Evolutionary conservation across 768 basidiomycete species (phyloP).

Genomic region (Auricularia sp.): DNA sequence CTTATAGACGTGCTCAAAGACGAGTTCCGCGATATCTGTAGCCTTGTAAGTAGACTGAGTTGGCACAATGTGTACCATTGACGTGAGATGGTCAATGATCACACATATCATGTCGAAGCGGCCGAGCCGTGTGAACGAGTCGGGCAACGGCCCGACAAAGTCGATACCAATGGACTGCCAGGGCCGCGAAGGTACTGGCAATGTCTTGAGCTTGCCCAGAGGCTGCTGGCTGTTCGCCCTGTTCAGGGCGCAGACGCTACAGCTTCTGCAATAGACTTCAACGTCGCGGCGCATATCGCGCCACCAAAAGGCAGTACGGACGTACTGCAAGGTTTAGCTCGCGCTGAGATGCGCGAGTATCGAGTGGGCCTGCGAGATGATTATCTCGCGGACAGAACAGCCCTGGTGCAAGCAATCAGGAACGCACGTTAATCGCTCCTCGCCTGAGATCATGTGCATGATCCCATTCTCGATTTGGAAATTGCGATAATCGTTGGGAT

Average conservation of each 20-base stretch:
- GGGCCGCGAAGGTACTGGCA: constrained; percentile 14
- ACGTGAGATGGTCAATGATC: constrained; percentile 16
- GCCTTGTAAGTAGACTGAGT: constrained; percentile 21
- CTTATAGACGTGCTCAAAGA: constrained; percentile 26
- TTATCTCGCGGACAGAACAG: too few relatives aligned
- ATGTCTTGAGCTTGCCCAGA: constrained; percentile 15
- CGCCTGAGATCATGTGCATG: too few relatives aligned
- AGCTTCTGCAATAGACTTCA: constrained; percentile 16
- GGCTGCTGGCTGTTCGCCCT: constrained; percentile 15
- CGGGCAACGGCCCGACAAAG: constrained; percentile 17
- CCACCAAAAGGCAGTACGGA: constrained; percentile 26
- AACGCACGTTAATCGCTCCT: too few relatives aligned
- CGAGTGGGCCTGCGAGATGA: too few relatives aligned
- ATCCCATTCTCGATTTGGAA: too few relatives aligned
- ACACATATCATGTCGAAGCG: constrained; percentile 16
- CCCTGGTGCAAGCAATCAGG: too few relatives aligned
- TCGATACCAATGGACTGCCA: constrained; percentile 22
- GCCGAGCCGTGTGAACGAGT: constrained; percentile 13
- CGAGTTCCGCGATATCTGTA: constrained; percentile 23
- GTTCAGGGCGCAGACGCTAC: constrained; percentile 12
- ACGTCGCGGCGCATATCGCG: constrained; percentile 22
- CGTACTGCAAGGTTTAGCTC: too few relatives aligned
- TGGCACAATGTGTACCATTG: constrained; percentile 20
- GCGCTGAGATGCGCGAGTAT: too few relatives aligned
- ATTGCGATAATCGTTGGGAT: too few relatives aligned